Evolutionary conservation across 768 basidiomycete genomes (phyloP).

Genomic region (Coprinopsis strossmayeri): DNA sequence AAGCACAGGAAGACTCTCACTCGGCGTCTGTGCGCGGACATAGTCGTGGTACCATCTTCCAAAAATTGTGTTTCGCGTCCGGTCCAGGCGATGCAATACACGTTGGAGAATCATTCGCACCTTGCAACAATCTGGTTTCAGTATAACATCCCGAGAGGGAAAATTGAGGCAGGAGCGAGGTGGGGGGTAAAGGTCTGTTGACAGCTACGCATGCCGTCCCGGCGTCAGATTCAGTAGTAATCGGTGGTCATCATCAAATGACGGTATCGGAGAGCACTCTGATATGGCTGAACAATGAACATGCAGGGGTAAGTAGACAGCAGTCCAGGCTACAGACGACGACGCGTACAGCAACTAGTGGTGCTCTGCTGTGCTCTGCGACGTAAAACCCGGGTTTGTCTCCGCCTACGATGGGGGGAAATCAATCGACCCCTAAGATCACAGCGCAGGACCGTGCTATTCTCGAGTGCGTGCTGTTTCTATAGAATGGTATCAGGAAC

Average conservation of each 20-base stretch:
- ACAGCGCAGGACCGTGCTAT: constrained; percentile 93
- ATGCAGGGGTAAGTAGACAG: no score
- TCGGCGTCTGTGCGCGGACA: constrained; percentile 45
- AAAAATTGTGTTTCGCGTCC: neutral
- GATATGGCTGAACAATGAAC: no score
- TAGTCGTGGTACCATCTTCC: constrained; percentile 60
- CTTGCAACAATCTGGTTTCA: neutral
- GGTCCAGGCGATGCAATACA: neutral
- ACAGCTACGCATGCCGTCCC: no score
- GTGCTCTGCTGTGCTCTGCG: no score
- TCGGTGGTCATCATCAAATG: no score
- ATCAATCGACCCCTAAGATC: constrained; percentile 78
- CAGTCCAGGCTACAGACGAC: no score
- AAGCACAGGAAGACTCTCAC: constrained; percentile 16
- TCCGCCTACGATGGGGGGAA: constrained; percentile 43
- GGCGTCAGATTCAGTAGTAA: no score
- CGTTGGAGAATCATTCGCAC: constrained; percentile 4
- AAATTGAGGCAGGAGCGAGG: no score
- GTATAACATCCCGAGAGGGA: constrained; percentile 2
- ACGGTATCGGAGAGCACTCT: no score
- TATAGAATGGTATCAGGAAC: constrained; percentile 10
- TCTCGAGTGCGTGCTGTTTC: constrained; percentile 65
- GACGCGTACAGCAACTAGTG: no score
- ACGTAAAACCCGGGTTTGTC: no score
- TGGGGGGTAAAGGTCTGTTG: no score